Conservation (phyloP, 1,284 basidiomycete species). For the Rhodofomes roseus region DNA sequence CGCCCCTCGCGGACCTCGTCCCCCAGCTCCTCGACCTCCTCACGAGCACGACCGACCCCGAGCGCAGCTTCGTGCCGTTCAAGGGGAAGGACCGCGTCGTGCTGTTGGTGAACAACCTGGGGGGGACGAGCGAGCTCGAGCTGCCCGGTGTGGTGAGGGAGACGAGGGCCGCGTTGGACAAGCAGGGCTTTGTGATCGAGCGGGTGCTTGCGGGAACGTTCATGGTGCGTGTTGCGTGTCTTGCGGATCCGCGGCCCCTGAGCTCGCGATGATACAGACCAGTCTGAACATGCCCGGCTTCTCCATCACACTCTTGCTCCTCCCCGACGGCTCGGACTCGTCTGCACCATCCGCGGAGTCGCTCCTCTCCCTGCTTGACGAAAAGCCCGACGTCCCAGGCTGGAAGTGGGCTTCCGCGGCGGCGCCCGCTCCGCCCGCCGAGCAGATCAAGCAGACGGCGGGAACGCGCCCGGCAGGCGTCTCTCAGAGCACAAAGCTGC, state of each 20-base stretch:
- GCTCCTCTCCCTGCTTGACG: constrained; percentile 78
- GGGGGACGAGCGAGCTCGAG: constrained; percentile 86
- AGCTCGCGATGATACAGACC: constrained; percentile 44
- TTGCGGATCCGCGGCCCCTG: background rate
- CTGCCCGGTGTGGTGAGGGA: constrained; percentile 68
- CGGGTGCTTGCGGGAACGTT: constrained; percentile 76
- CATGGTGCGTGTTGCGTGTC: constrained; percentile 54
- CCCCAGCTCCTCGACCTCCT: constrained; percentile 71
- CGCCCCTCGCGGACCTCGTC: constrained; percentile 68
- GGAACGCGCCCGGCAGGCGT: constrained; percentile 14
- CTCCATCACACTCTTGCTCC: constrained; percentile 82
- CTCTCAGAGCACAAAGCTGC: constrained; percentile 25
- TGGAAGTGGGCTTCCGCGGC: constrained; percentile 73
- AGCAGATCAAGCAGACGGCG: constrained; percentile 22
- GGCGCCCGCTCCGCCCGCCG: constrained; percentile 30
- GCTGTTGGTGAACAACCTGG: constrained; percentile 77
- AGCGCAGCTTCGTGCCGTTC: constrained; percentile 86
- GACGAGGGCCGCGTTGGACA: constrained; percentile 50
- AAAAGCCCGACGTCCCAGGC: constrained; percentile 69
- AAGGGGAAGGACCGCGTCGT: constrained; percentile 64
- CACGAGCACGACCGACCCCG: constrained; percentile 71
- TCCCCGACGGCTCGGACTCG: constrained; percentile 46
- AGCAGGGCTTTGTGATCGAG: constrained; percentile 54
- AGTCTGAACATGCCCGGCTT: constrained; percentile 96
- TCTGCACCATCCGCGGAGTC: constrained; percentile 37